A percentile compares a stretch with the other conserved stretches of the same genome.
Evolutionary conservation across 169 alveolate genomes (phyloP).

Genomic region (Theileria luwenshuni): DNA sequence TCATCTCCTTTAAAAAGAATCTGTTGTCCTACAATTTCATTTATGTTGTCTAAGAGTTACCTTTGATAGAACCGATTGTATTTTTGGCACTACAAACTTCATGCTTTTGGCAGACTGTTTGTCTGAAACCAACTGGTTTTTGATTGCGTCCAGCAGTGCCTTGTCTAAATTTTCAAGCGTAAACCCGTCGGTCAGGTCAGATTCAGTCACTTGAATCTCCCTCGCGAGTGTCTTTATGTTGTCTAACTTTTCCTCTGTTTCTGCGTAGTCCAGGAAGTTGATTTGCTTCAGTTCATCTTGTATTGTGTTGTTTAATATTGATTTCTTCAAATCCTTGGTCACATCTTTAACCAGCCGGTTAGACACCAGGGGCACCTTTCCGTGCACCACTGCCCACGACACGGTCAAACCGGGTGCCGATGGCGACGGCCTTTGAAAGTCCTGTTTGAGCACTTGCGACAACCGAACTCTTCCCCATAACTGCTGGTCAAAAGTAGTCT

Average conservation of each 20-base stretch:
- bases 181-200: not conserved
- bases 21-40: constrained; percentile 39
- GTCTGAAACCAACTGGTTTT: constrained; percentile 36
- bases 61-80: constrained; percentile 63
- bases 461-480: constrained; percentile 63
- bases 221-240: constrained; percentile 24
- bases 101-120: not conserved
- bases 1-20: constrained; percentile 65
- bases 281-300: constrained; percentile 24
- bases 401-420: constrained; percentile 66
- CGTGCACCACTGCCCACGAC: constrained; percentile 59
- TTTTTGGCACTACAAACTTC: constrained; percentile 48
- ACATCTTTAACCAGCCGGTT: constrained; percentile 38
- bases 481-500: constrained; percentile 30
- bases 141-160: constrained; percentile 54
- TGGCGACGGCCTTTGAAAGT: constrained; percentile 61
- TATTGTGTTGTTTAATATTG: constrained; percentile 21
- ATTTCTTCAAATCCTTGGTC: constrained; percentile 39
- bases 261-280: constrained; percentile 36
- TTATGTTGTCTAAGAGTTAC: not conserved
- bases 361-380: constrained; percentile 49
- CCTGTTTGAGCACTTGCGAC: constrained; percentile 47
- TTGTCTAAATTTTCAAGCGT: constrained; percentile 11
- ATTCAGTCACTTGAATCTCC: constrained; percentile 23
- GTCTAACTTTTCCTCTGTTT: constrained; percentile 36